Conservation (phyloP, 192 early-diverging fungal genomes). For the Pilaira anomala region DNA sequence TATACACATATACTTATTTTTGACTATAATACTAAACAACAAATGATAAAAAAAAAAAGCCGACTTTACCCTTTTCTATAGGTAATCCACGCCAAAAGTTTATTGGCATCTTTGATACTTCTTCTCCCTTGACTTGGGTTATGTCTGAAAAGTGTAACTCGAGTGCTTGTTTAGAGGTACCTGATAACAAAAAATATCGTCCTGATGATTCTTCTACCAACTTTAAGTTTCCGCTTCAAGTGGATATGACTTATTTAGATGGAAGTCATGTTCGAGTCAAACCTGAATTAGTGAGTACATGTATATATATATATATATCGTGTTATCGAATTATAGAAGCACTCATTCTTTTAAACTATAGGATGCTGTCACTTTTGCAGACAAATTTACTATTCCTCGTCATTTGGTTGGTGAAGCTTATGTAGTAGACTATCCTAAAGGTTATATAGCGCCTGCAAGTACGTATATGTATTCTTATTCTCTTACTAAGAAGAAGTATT, state of each 20-base stretch:
- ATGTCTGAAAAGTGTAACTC: conserved; percentile 1
- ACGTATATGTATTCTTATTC: neutral
- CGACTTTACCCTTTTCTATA: neutral
- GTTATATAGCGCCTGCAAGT: neutral
- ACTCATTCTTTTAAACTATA: neutral
- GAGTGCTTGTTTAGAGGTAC: neutral
- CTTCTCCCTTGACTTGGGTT: neutral
- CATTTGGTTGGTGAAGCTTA: neutral
- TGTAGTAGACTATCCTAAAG: neutral
- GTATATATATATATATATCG: neutral
- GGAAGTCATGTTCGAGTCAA: neutral
- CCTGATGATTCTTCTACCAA: neutral
- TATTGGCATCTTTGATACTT: neutral
- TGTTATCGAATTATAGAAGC: neutral
- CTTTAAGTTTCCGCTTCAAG: neutral
- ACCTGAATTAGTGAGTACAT: neutral
- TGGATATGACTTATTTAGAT: neutral
- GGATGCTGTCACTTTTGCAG: neutral
- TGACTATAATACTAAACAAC: neutral
- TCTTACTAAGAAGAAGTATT: neutral
- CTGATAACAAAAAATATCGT: neutral
- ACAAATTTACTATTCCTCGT: neutral
- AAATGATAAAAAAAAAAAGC: neutral
- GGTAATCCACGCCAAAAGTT: neutral
- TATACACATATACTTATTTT: neutral